Percentiles rank a stretch among this genome's conserved stretches.
These are phyloP conservation scores for Filobasidium floriforme DNA, from an alignment of 768 basidiomycete genomes.

Conservation along the genomic window DNA sequence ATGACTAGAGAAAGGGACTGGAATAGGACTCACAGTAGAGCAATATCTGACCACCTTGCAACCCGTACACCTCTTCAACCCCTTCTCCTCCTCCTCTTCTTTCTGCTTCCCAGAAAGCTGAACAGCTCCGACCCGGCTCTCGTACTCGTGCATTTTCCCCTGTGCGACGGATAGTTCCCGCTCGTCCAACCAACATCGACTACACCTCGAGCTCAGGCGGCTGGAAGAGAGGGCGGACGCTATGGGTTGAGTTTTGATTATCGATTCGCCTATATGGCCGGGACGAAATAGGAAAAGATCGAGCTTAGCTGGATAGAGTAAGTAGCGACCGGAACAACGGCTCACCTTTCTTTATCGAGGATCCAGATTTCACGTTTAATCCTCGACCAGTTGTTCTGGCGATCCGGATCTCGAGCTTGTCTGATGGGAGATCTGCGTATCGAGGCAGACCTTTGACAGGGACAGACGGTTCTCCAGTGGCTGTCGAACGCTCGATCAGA, in stretches of 20 bases:
- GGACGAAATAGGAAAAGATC: background rate
- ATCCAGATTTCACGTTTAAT: constrained; percentile 15
- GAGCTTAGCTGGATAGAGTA: background rate
- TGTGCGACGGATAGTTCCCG: constrained; percentile 25
- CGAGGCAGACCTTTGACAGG: background rate
- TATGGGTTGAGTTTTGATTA: constrained; percentile 58
- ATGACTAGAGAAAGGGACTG: constrained; percentile 6
- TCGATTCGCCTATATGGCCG: constrained; percentile 54
- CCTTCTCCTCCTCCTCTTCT: constrained; percentile 38
- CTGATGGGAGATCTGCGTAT: background rate
- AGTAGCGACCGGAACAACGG: no score
- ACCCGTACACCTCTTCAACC: constrained; percentile 62
- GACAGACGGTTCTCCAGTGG: background rate
- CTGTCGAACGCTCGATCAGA: background rate
- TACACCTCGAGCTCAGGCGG: constrained; percentile 60
- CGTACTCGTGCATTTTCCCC: constrained; percentile 3
- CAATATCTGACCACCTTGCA: constrained; percentile 74
- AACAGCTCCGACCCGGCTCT: background rate
- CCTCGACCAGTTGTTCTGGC: background rate
- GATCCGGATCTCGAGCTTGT: background rate
- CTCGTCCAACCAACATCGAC: constrained; percentile 51
- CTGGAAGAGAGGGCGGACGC: constrained; percentile 60
- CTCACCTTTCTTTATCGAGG: constrained; percentile 18
- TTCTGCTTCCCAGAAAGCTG: background rate
- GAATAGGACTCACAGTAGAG: constrained; percentile 52